Conservation (phyloP, 108 stramenopile genomes). For the Stephanodiscus minutulus region DNA sequence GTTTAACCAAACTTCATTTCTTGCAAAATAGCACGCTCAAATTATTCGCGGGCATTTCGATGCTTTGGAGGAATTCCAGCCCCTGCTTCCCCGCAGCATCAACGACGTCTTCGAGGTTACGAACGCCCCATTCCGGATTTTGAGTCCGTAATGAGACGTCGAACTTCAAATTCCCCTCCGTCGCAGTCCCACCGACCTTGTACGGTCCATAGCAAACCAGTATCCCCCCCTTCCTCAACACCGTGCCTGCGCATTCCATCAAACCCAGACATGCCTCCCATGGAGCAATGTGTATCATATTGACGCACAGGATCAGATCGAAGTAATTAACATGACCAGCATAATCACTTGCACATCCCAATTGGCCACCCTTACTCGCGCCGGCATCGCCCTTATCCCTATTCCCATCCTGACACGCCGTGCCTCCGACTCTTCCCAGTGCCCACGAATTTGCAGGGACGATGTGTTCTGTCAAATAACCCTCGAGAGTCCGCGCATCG, state of each 20-base stretch:
- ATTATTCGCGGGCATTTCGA: slow-evolving; percentile 90
- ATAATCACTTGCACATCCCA: not conserved
- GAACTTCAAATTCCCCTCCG: slow-evolving; percentile 81
- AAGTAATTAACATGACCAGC: slow-evolving; percentile 16
- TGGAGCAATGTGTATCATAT: slow-evolving; percentile 90
- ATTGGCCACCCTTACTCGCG: slow-evolving; percentile 11
- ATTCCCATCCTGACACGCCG: slow-evolving; percentile 18
- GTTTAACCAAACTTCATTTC: slow-evolving; percentile 18
- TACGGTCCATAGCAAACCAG: slow-evolving; percentile 83
- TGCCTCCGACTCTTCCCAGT: slow-evolving; percentile 22
- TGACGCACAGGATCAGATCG: slow-evolving; percentile 73
- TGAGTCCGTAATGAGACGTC: slow-evolving; percentile 57
- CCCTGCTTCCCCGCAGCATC: slow-evolving; percentile 57
- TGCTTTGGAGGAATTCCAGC: slow-evolving; percentile 50
- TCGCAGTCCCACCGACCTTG: slow-evolving; percentile 62
- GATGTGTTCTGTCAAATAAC: too few relatives aligned
- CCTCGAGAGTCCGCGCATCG: too few relatives aligned
- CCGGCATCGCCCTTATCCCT: slow-evolving; percentile 18
- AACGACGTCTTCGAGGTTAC: slow-evolving; percentile 74
- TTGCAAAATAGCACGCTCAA: slow-evolving; percentile 69
- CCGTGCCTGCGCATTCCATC: slow-evolving; percentile 60
- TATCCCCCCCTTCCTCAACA: slow-evolving; percentile 53
- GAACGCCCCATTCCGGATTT: slow-evolving; percentile 68
- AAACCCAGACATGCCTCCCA: slow-evolving; percentile 82
- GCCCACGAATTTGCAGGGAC: slow-evolving; percentile 15